Conservation (phyloP, 2,329 filamentous ascomycete genomes). For the Paraconiothyrium brasiliense region DNA sequence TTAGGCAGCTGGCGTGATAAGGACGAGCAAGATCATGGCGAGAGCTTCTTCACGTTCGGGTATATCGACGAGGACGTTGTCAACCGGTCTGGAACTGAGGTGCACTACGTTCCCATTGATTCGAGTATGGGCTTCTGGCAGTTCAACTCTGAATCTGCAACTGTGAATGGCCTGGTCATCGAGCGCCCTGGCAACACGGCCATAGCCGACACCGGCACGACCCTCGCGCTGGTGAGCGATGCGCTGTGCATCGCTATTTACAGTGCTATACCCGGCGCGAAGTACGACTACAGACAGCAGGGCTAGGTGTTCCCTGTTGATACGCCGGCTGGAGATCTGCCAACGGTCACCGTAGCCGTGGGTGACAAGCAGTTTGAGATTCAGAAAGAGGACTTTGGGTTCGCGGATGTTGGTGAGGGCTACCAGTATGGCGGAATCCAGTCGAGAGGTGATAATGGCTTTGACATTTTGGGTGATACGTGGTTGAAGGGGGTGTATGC, state of each 20-base stretch:
- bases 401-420: conserved; percentile 64
- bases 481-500: conserved; percentile 73
- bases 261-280: conserved; percentile 68
- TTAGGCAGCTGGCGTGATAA: conserved; percentile 66
- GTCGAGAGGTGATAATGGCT: conserved; percentile 63
- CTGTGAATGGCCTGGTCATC: conserved; percentile 66
- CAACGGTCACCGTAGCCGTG: conserved; percentile 69
- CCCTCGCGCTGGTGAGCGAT: conserved; percentile 72
- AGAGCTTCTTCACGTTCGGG: conserved; percentile 77
- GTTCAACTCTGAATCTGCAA: conserved; percentile 66
- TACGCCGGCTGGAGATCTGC: conserved; percentile 63
- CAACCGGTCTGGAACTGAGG: conserved; percentile 61
- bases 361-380: conserved; percentile 68
- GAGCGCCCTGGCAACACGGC: conserved; percentile 66
- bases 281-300: conserved; percentile 61
- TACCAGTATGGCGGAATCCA: conserved; percentile 73
- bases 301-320: conserved; percentile 71
- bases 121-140: conserved; percentile 74
- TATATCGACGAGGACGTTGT: conserved; percentile 73
- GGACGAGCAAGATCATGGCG: conserved; percentile 53
- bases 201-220: conserved; percentile 77
- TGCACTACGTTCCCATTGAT: conserved; percentile 70
- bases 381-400: conserved; percentile 70
- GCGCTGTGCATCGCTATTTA: conserved; percentile 70
- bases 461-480: conserved; percentile 72